Conservation (phyloP, 2,329 filamentous ascomycete genomes). For the Xylaria sp. region DNA sequence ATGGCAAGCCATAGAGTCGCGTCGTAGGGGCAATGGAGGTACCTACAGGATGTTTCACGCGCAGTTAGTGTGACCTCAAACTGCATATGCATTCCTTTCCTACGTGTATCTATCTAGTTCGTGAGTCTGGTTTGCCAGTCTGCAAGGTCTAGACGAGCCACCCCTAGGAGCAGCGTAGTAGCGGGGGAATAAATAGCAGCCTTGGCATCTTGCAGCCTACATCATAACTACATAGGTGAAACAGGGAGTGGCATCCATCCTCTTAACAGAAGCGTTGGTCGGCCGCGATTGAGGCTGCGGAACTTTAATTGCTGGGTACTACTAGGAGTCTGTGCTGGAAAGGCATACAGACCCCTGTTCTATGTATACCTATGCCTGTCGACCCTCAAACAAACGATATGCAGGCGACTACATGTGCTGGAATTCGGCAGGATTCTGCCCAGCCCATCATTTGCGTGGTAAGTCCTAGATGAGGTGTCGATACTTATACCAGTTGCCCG, state of each 20-base stretch:
- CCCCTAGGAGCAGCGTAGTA: neutral
- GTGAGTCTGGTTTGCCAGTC: neutral
- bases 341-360: conserved; percentile 3
- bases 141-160: neutral
- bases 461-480: conserved; percentile 13
- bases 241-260: conserved; percentile 9
- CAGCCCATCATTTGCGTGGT: neutral
- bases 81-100: neutral
- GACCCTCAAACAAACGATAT: conserved; percentile 20
- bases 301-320: neutral
- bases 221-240: conserved; percentile 11
- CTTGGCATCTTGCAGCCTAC: conserved; percentile 8
- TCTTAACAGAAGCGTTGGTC: neutral
- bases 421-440: neutral
- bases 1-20: too few relatives aligned
- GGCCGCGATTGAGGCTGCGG: neutral
- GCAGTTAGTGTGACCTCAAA: neutral
- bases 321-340: neutral
- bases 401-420: conserved; percentile 1
- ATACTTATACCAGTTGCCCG: conserved; percentile 10
- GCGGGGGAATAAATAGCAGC: neutral
- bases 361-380: conserved; percentile 9
- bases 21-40: too few relatives aligned
- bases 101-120: neutral
- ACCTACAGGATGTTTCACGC: conserved; percentile 2